Base-by-base conservation (phyloP, 2,329 filamentous ascomycete species). In the Cercospora zeina region DNA sequence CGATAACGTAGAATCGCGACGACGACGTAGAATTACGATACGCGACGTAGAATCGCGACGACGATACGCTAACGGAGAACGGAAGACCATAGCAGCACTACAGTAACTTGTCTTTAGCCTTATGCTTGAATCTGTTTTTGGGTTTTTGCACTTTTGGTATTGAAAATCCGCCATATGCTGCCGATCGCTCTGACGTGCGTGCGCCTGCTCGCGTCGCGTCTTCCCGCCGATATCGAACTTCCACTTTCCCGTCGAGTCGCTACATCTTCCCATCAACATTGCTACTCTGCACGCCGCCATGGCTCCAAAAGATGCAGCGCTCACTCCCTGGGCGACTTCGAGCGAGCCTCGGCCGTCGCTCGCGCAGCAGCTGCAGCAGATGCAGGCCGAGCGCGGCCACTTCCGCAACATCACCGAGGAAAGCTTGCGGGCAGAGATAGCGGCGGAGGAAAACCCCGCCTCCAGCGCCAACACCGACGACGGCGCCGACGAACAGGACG, bases 381-480 rank as follows among this genome's bases (percentile, higher is more conserved):
- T 96, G 71, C 89, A 92, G 68, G 77, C 80, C 47, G 87, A 96
- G 71, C 87, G 89, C 63, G 91, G 90, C 13, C 90, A 91, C 24
- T 96, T 97, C 73, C 88, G 91, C 62, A 82, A 87, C 69, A 82
- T 97, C 66, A 90, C 87, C 54, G 90, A 96, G 75, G 83, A 86
- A 55, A 83, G 86, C 47, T 79, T 97, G 37, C 83, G 83, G 54
- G 84, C 87, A 36, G 88, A 95, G 70, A 87, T 95, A 56, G 77
- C 79, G 45, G 75, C 78, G 27, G 75, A 80, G 31, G 77, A 79
- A 53, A 67, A 59, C 6, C 76, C 72, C 24, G 66, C 74, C 16
- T 77, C 78, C 39, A 63, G 66, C 7, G 69, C 68, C 39, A 81
- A 82, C 50, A 81, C 78, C 30, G 81, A 82, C 8, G 77, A 78